Conservation (phyloP, 2,329 filamentous ascomycete genomes). For the Polychaeton citri region DNA sequence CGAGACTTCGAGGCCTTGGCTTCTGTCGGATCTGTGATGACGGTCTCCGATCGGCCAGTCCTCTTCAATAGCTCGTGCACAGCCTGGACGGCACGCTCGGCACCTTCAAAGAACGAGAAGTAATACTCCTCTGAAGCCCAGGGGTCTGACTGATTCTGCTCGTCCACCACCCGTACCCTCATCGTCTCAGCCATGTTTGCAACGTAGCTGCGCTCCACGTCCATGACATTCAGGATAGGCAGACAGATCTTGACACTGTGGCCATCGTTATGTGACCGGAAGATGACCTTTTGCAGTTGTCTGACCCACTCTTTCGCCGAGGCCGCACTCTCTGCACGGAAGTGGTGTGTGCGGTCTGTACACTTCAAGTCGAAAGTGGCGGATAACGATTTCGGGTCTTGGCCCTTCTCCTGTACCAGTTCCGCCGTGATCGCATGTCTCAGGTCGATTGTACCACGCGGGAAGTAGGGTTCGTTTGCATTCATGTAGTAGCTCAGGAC, state of each 20-base stretch:
- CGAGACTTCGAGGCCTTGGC: background rate
- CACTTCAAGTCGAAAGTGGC: conserved; percentile 52
- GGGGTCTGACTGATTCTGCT: conserved; percentile 54
- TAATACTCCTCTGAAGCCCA: conserved; percentile 98
- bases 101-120: conserved; percentile 85
- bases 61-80: conserved; percentile 46
- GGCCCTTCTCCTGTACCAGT: conserved; percentile 32
- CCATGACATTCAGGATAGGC: conserved; percentile 76
- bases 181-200: conserved; percentile 86
- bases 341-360: conserved; percentile 62
- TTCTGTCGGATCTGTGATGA: background rate
- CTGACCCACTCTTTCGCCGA: conserved; percentile 97
- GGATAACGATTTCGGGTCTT: conserved; percentile 51
- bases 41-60: conserved; percentile 23
- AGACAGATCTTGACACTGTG: conserved; percentile 94
- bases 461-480: conserved; percentile 78
- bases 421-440: conserved; percentile 83
- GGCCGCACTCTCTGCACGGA: conserved; percentile 72
- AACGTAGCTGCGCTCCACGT: conserved; percentile 84
- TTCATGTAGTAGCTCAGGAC: conserved; percentile 82
- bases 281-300: conserved; percentile 84
- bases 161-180: conserved; percentile 85
- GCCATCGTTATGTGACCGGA: conserved; percentile 87
- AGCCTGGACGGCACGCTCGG: conserved; percentile 68
- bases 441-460: conserved; percentile 80